Conservation (phyloP, 192 early-diverging fungal species). For the Funneliformis mosseae region DNA sequence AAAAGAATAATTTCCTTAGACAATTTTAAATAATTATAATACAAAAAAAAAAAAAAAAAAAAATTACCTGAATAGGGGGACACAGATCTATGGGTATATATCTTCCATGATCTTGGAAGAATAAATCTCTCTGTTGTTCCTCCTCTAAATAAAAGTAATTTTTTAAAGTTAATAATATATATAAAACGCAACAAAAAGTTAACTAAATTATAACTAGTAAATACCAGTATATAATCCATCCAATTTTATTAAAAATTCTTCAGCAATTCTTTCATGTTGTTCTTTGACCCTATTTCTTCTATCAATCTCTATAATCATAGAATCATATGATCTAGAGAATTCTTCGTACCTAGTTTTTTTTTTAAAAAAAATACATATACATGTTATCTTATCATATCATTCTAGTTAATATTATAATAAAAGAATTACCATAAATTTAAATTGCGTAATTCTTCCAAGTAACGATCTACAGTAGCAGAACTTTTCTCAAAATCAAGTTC, state of each 20-base stretch:
- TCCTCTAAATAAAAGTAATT: not conserved
- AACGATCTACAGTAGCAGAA: conserved; percentile 9
- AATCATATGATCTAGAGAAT: conserved; percentile 34
- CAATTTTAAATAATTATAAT: not conserved
- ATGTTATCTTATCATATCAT: not conserved
- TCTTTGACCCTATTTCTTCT: conserved; percentile 25
- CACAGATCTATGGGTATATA: conserved; percentile 32
- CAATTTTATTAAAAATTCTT: conserved; percentile 31
- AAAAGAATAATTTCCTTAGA: not conserved
- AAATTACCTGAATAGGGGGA: conserved; percentile 20
- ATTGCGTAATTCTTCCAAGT: conserved; percentile 32
- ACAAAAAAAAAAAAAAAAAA: not conserved
- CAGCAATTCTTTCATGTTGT: conserved; percentile 26
- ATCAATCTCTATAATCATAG: conserved; percentile 35
- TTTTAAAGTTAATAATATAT: not conserved
- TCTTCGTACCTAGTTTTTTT: conserved; percentile 34
- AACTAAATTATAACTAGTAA: not conserved
- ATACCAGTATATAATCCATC: conserved; percentile 34
- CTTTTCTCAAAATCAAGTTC: conserved; percentile 33
- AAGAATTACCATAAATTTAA: conserved; percentile 31
- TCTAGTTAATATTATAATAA: too few species aligned
- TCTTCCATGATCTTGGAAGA: conserved; percentile 28
- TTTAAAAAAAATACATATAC: not conserved
- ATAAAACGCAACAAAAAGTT: not conserved
- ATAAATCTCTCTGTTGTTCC: conserved; percentile 8